phyloP scores from a whole-genome alignment of 2,329 filamentous ascomycete species.

The Trichoderma sp. region DNA sequence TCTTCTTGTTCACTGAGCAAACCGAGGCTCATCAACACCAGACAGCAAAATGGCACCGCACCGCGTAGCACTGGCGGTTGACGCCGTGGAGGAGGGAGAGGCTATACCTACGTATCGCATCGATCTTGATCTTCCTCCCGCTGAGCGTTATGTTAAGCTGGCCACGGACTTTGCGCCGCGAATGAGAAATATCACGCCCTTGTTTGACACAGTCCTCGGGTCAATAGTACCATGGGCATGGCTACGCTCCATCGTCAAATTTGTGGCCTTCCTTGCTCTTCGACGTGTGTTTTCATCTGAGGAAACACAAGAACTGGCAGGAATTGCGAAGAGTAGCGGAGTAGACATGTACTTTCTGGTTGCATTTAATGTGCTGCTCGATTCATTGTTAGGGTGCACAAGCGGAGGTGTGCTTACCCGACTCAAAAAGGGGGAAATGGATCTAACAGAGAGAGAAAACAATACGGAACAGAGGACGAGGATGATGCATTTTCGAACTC shows the following conservation, averaged over 20 bases:
- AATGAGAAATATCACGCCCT: not conserved
- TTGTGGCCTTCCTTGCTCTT: not conserved
- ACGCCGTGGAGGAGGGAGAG: not conserved
- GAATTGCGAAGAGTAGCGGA: not conserved
- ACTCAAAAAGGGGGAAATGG: not conserved
- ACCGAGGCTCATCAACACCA: not conserved
- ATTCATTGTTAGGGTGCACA: not conserved
- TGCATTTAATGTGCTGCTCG: not conserved
- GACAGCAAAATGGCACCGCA: not conserved
- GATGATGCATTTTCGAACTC: conserved; percentile 3
- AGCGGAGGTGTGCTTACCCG: not conserved
- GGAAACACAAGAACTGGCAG: not conserved
- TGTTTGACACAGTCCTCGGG: not conserved
- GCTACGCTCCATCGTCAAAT: not conserved
- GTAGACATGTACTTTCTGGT: not conserved
- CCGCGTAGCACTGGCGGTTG: not conserved
- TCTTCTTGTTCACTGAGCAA: not conserved
- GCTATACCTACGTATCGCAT: not conserved
- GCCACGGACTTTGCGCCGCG: not conserved
- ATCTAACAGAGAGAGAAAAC: not conserved
- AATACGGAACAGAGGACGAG: not conserved
- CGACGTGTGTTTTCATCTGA: not conserved
- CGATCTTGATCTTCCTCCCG: not conserved
- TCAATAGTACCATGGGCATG: not conserved
- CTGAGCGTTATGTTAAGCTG: not conserved